Base-by-base conservation (phyloP, 1,284 basidiomycete genomes). In the Ustilago sp. region DNA sequence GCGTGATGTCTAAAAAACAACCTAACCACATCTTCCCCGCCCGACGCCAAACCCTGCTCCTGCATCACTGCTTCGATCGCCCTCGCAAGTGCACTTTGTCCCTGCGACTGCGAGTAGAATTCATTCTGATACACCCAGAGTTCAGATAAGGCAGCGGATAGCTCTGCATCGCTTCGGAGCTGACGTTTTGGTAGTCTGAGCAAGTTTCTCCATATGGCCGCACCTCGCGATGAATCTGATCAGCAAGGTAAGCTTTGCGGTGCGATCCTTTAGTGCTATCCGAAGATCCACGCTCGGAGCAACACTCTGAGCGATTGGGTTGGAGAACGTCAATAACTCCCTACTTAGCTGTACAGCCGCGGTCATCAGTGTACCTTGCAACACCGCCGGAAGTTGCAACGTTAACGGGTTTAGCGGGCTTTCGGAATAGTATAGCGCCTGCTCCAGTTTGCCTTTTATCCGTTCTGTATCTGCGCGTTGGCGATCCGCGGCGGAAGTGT, bases 151-250 rank as follows among this genome's bases (percentile, higher is more conserved):
- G 93, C 92, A 70, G 92, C 92, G 13, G 98, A 88, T 79, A 94
- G 93, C 87, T 98, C 95, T 2, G 94, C 93, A 84, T 98, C 92
- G n/a, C 89, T 90, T 32, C 91, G 91, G 45, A 99, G 88, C 41
- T 89, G 88, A 77, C 95, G 91, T 38, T n/a, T 94, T 90, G 63
- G 91, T 91, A 41, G 89, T 87, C 87, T 93, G 92, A 2, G 94
- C 92, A 83, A 98, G 91, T 92, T 95, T 77, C 38, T 72, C 72
- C 11, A 83, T 51, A 34, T 79, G 80, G 4, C 81, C 81, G 51
- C 79, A 83, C 2, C 41, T 35, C 6, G 74, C 75, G 75, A 99
- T 92, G 85, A 95, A 97, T 19, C 89, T 88, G 80, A 97, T 93
- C 9, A 99, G 89, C 88, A 92, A 93, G 58, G 90, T 90, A 17